These are phyloP conservation scores for Hypoxylon sp. DNA, from an alignment of 2,329 filamentous ascomycete species.

Conservation along the genomic window DNA sequence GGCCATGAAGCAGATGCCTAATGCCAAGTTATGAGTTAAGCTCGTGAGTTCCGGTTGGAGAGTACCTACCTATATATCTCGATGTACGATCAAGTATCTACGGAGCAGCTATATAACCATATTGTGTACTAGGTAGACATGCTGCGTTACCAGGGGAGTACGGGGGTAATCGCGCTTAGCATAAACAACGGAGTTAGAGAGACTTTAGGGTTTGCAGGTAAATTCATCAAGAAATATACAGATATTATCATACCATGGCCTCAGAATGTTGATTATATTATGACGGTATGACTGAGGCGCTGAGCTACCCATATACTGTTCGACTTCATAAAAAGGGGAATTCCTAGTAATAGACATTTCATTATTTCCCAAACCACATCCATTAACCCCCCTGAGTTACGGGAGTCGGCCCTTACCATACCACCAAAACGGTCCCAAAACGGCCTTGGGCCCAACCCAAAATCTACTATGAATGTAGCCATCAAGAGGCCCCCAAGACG, in stretches of 20 bases:
- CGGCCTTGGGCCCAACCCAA: constrained; percentile 20
- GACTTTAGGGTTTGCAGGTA: constrained; percentile 1
- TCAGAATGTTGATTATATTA: constrained; percentile 33
- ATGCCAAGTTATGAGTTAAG: constrained; percentile 76
- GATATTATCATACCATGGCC: constrained; percentile 16
- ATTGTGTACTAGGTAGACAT: not conserved
- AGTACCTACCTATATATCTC: not conserved
- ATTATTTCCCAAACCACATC: constrained; percentile 17
- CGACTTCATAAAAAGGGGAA: constrained; percentile 6
- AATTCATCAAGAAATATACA: constrained; percentile 3
- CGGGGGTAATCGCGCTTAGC: constrained; percentile 4
- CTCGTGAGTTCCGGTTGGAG: not conserved
- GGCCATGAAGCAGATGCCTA: constrained; percentile 86
- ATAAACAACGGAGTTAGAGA: constrained; percentile 24
- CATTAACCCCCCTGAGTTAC: not conserved
- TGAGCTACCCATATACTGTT: constrained; percentile 19
- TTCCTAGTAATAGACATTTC: constrained; percentile 6
- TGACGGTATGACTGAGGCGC: constrained; percentile 29
- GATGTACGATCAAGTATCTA: not conserved
- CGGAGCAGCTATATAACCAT: constrained; percentile 5
- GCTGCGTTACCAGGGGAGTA: constrained; percentile 2
- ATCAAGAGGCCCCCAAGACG: not conserved
- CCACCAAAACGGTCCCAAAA: constrained; percentile 21
- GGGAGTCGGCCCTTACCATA: not conserved
- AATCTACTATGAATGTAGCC: constrained; percentile 22